A percentile compares a stretch with the other conserved stretches of the same genome.
Conservation (phyloP, 2,329 filamentous ascomycete genomes). For the Fusarium sp. region DNA sequence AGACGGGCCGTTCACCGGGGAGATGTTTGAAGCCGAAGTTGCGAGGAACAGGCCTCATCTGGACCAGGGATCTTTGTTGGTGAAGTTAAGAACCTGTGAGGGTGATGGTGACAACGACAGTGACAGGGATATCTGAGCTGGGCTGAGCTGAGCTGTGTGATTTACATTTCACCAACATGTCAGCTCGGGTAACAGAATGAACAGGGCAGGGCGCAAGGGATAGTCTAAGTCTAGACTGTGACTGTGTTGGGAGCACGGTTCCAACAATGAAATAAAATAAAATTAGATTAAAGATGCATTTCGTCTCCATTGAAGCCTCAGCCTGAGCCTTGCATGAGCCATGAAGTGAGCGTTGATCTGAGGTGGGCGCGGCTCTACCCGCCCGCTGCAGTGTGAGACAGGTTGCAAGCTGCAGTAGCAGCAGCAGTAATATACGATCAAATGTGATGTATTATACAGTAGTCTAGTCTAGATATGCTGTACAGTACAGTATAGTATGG, state of each 20-base stretch:
- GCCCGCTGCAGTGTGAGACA: conserved; percentile 35
- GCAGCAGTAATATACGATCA: neutral
- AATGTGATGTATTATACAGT: conserved; percentile 17
- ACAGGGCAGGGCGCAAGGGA: neutral
- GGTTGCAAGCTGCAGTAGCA: conserved; percentile 12
- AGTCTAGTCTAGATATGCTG: conserved; percentile 3
- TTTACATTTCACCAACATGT: conserved; percentile 13
- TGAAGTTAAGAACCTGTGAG: conserved; percentile 5
- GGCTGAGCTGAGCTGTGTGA: conserved; percentile 8
- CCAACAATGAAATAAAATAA: neutral
- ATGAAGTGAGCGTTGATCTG: conserved; percentile 5
- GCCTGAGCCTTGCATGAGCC: conserved; percentile 26
- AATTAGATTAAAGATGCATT: neutral
- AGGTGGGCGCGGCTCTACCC: conserved; percentile 36
- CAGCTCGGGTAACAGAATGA: conserved; percentile 15
- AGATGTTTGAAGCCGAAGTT: conserved; percentile 21
- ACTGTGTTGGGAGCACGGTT: conserved; percentile 10
- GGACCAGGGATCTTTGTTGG: conserved; percentile 12
- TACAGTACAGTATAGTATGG: neutral
- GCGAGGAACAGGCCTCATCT: conserved; percentile 14
- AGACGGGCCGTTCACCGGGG: conserved; percentile 27
- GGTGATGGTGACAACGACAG: conserved; percentile 4
- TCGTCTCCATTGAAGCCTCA: conserved; percentile 1
- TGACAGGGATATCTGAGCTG: conserved; percentile 19
- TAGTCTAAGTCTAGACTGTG: neutral